Base-by-base conservation (phyloP, 495 filamentous ascomycete species). In the Penicillium flavigenum region DNA sequence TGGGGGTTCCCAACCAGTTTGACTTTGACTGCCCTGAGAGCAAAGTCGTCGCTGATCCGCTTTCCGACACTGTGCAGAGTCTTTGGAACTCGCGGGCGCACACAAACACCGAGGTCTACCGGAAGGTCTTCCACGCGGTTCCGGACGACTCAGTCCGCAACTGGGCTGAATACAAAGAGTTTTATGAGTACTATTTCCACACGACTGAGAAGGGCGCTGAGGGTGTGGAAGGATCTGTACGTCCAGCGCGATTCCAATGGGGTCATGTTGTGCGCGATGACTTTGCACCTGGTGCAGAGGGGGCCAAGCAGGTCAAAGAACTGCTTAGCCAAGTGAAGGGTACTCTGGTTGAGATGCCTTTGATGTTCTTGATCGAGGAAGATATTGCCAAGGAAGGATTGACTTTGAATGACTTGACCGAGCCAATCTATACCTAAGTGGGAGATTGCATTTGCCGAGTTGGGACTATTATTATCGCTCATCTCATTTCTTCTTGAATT, bases 361-460 rank as follows among this genome's bases (percentile, higher is more conserved):
- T 98, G 63, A 78, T 89, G 60, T 98, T 98, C 72, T 72, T 98
- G 69, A 86, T 86, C 63, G 89, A 91, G 26, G 83, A 90, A 70
- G 91, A 96, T 74, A 82, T 98, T 68, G 93, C 92, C 5, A 86
- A 92, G 79, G 84, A 91, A 59, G 93, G 93, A 4, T 52, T 96
- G 66, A 80, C 81, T 43, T 71, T 95, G 73, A 94, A 96, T 76
- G 82, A 81, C 9, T 76, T 95, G 63, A 96, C 91, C 19, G 86
- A 91, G 70, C 87, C 87, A 60, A 74, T 96, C 43, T 96, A 95
- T 70, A 96, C 91, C 12, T 96, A 61, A 71, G 51, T 22, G 32
- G 50, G 43, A 58, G 14, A 41, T 38, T 57, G 47, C 6, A 20
- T 45, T 57, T 34, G 17, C 57, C 46, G 42, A 32, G 32, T 48